phyloP scores from a whole-genome alignment of 306 rosid species.

The Acacia melanoxylon region DNA sequence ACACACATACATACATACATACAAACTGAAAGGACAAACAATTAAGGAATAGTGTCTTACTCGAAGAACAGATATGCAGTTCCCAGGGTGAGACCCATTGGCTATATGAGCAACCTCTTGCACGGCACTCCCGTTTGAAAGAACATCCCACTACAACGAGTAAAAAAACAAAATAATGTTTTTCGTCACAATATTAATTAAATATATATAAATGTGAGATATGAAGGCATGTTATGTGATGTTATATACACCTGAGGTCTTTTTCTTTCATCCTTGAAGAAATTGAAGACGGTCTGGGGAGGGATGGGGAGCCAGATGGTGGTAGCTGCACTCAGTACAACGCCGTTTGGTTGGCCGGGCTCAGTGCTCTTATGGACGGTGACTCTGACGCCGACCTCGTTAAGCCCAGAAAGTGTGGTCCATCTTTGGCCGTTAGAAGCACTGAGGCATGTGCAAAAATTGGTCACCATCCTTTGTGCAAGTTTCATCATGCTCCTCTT shows the following conservation, averaged over 20 bases:
- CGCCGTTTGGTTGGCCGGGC: constrained; percentile 87
- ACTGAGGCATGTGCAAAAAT: constrained; percentile 80
- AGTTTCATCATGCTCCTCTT: constrained; percentile 96
- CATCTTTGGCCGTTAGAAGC: constrained; percentile 76
- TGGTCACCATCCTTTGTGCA: constrained; percentile 89
- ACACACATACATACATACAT: background rate
- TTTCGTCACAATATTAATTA: background rate
- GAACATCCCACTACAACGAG: constrained; percentile 84
- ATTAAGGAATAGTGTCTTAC: constrained; percentile 33
- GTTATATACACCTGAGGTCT: constrained; percentile 65
- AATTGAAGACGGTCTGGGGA: constrained; percentile 81
- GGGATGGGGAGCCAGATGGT: constrained; percentile 89
- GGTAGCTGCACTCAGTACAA: constrained; percentile 88
- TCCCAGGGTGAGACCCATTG: constrained; percentile 90
- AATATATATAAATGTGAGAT: background rate
- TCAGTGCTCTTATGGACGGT: constrained; percentile 76
- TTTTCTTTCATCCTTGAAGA: constrained; percentile 90
- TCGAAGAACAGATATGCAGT: constrained; percentile 86
- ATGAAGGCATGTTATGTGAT: background rate
- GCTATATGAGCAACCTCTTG: constrained; percentile 97
- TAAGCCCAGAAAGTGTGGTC: constrained; percentile 77
- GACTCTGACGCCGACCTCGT: constrained; percentile 81
- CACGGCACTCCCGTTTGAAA: constrained; percentile 76
- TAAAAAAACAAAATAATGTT: background rate
- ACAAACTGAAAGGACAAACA: background rate